These are phyloP conservation scores for Gracilaria vermiculophylla DNA, from an alignment of 23 red algal species.

Conservation along the genomic window DNA sequence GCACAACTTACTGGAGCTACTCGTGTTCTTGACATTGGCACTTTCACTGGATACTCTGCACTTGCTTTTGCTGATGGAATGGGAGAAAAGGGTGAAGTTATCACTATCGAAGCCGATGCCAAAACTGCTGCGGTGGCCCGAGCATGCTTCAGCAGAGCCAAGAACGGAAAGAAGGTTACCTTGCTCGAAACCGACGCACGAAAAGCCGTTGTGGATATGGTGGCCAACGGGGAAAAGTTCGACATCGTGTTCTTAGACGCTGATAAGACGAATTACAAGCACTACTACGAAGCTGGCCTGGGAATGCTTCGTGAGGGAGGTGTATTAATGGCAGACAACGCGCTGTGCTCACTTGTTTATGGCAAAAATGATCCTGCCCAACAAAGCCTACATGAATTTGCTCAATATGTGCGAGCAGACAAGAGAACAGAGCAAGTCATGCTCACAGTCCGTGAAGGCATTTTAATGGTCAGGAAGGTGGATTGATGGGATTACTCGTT, in stretches of 20 bases:
- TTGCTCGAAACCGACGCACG: conserved; percentile 63
- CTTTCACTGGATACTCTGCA: conserved; percentile 93
- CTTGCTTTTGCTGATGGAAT: conserved; percentile 85
- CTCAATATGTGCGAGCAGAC: conserved; percentile 67
- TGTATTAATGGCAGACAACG: conserved; percentile 76
- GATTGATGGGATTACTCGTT: background rate
- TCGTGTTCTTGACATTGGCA: conserved; percentile 84
- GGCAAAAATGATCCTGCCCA: conserved; percentile 64
- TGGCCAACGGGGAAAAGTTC: conserved; percentile 52
- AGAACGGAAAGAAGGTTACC: conserved; percentile 20
- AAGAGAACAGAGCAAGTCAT: conserved; percentile 74
- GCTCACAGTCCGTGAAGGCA: conserved; percentile 80
- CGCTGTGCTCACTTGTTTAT: conserved; percentile 73
- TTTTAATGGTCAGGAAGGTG: conserved; percentile 64
- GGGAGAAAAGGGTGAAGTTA: conserved; percentile 3
- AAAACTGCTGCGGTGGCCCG: conserved; percentile 65
- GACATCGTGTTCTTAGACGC: conserved; percentile 95
- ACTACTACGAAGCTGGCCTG: conserved; percentile 81
- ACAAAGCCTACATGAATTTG: conserved; percentile 73
- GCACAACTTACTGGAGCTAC: conserved; percentile 53
- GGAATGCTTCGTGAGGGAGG: conserved; percentile 67
- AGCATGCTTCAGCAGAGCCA: conserved; percentile 29
- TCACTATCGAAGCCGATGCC: conserved; percentile 75
- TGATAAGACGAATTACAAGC: conserved; percentile 81
- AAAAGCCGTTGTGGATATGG: conserved; percentile 26